phyloP scores from a whole-genome alignment of 176 grass and related monocot species.

The Zea luxurians region DNA sequence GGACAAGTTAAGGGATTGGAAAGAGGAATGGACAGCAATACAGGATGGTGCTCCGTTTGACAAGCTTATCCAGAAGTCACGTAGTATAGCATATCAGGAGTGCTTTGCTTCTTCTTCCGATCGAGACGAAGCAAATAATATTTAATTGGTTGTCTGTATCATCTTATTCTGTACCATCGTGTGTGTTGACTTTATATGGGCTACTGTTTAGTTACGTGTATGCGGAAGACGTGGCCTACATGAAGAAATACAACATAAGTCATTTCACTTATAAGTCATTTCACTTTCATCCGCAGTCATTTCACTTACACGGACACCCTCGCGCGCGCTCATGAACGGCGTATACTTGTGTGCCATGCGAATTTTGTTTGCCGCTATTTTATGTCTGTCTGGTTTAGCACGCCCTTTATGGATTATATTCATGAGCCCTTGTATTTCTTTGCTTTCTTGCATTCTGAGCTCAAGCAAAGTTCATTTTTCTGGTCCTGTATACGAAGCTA shows the following conservation, averaged over 20 bases:
- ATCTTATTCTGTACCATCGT: too few relatives aligned
- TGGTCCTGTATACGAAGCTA: not conserved
- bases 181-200: too few relatives aligned
- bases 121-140: not conserved
- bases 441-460: not conserved
- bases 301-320: too few relatives aligned
- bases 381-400: not conserved
- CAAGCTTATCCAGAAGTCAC: not conserved
- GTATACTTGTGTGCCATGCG: too few relatives aligned
- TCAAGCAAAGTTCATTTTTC: not conserved
- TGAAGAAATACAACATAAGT: too few relatives aligned
- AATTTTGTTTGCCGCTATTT: not conserved
- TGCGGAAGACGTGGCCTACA: too few relatives aligned
- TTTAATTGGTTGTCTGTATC: too few relatives aligned
- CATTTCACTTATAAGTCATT: too few relatives aligned
- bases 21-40: not conserved
- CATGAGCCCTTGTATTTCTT: not conserved
- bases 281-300: too few relatives aligned
- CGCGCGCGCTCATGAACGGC: too few relatives aligned
- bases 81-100: not conserved
- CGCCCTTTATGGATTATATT: conserved; percentile 15
- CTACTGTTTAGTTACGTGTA: too few relatives aligned
- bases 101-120: not conserved
- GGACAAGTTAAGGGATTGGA: too few relatives aligned
- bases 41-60: not conserved